Conservation (phyloP, 345 rosid genomes). For the Mercurialis annua region DNA sequence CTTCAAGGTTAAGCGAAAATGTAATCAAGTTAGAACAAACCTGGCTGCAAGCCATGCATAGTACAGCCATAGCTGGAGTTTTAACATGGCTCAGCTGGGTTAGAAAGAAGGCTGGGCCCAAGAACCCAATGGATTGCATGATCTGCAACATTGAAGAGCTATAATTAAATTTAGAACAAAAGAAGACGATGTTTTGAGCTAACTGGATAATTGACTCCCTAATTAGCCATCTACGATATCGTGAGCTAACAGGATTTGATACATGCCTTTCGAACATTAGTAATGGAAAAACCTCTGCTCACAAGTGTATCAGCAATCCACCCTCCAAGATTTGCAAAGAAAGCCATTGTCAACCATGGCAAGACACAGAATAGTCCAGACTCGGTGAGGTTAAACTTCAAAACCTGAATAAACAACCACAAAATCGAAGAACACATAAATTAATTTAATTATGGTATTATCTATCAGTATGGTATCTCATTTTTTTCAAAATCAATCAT, state of each 20-base stretch:
- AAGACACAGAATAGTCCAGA: constrained; percentile 90
- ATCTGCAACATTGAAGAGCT: constrained; percentile 48
- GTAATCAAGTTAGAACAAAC: constrained; percentile 36
- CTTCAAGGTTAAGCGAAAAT: constrained; percentile 7
- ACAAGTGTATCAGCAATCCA: constrained; percentile 99
- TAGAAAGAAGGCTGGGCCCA: constrained; percentile 94
- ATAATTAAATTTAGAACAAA: not conserved
- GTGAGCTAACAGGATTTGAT: constrained; percentile 9
- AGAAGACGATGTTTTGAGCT: not conserved
- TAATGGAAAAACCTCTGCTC: constrained; percentile 86
- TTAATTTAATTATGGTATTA: not conserved
- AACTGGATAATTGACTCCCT: too few relatives aligned
- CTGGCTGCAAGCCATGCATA: constrained; percentile 99
- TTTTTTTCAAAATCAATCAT: not conserved
- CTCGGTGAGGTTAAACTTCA: constrained; percentile 96
- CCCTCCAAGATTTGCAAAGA: constrained; percentile 88
- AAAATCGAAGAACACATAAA: not conserved
- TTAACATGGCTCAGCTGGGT: constrained; percentile 75
- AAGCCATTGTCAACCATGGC: constrained; percentile 99
- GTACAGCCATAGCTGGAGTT: constrained; percentile 92
- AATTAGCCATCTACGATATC: too few relatives aligned
- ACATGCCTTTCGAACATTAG: constrained; percentile 90
- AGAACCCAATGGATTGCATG: constrained; percentile 95
- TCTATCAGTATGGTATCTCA: not conserved
- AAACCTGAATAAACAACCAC: constrained; percentile 51